Base-by-base conservation (phyloP, 495 filamentous ascomycete species). In the Daldinia grandis region DNA sequence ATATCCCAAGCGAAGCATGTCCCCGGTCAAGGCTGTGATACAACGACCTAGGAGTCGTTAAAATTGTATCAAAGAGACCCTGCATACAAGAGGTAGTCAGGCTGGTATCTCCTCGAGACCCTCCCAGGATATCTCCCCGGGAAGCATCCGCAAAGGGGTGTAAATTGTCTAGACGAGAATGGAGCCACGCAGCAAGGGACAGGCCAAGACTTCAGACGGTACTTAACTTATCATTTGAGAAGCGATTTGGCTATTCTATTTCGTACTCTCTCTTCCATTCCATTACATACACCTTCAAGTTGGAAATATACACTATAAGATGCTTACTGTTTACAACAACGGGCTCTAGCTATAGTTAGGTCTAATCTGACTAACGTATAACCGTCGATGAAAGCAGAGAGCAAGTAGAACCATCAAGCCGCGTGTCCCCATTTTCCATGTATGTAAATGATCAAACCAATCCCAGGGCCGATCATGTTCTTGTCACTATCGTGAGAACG, bases 401-500 rank as follows among this genome's bases (percentile, higher is more conserved):
- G 37, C 5, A 40, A 40, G 37, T 40, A 40, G n/a, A n/a, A 17
- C n/a, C 2, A 40, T 17, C 37, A 6, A 40, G 37, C 37, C 37
- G 37, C n/a, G 37, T 17, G 15, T 40, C 9, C 15, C 15, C 1
- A 15, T 17, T 17, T 40, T 40, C 37, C 37, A 3, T 40, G 37
- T 40, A 40, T 40, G 37, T 50, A 63, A 59, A 42, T 49, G 54
- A 60, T 72, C 38, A 64, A 64, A 68, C 64, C 21, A 24, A 68
- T 72, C 64, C 69, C 35, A 35, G 69, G 17, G 64, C 40, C 47
- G 63, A 72, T 72, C 69, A 64, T 64, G 56, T 37, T 53, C 54
- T 15, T 47, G 58, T 49, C 33, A 58, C 57, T 54, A 66, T 71
- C 37, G 58, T 47, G 58, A 58, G 51, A 51, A 47, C 14, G 27